Percentiles rank a stretch among this genome's conserved stretches.
Conservation (phyloP, 176 grass and related monocot genomes). For the Dendrocalamus sinicus region DNA sequence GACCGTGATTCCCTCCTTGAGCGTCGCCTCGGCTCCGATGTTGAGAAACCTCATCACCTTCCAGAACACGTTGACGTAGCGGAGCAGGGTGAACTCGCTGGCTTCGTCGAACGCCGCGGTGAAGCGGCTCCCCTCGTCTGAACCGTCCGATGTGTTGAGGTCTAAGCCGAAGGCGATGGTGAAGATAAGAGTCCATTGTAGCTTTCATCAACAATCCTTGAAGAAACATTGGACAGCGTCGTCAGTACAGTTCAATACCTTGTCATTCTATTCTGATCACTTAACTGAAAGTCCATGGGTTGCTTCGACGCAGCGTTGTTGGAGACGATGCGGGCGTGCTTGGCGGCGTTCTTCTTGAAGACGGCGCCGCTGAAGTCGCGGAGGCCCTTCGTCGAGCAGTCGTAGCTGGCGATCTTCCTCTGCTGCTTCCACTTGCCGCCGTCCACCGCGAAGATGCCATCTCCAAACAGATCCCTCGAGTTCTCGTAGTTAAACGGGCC, state of each 20-base stretch:
- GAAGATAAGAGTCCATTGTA: conserved; percentile 50
- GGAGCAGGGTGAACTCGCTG: conserved; percentile 57
- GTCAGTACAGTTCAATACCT: not conserved
- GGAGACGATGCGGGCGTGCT: conserved; percentile 48
- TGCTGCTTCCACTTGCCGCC: conserved; percentile 69
- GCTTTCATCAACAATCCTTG: conserved; percentile 57
- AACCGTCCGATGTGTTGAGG: conserved; percentile 50
- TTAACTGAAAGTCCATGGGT: conserved; percentile 55
- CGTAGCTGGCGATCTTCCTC: conserved; percentile 68
- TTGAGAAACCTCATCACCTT: too few species aligned
- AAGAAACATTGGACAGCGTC: not conserved
- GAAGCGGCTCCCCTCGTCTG: conserved; percentile 47
- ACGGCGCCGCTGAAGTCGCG: conserved; percentile 62
- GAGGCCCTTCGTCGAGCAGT: conserved; percentile 62
- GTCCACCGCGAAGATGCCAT: conserved; percentile 74
- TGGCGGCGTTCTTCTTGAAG: conserved; percentile 61
- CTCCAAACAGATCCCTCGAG: conserved; percentile 53
- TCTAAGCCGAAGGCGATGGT: too few species aligned
- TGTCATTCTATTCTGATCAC: not conserved
- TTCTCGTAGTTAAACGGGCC: conserved; percentile 54
- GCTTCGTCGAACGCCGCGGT: conserved; percentile 71
- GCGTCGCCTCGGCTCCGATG: too few species aligned
- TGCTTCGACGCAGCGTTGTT: not conserved
- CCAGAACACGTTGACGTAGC: conserved; percentile 59
- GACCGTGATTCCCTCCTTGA: too few species aligned